Base-by-base conservation (phyloP, 169 alveolate species). In the Babesia bovis region DNA sequence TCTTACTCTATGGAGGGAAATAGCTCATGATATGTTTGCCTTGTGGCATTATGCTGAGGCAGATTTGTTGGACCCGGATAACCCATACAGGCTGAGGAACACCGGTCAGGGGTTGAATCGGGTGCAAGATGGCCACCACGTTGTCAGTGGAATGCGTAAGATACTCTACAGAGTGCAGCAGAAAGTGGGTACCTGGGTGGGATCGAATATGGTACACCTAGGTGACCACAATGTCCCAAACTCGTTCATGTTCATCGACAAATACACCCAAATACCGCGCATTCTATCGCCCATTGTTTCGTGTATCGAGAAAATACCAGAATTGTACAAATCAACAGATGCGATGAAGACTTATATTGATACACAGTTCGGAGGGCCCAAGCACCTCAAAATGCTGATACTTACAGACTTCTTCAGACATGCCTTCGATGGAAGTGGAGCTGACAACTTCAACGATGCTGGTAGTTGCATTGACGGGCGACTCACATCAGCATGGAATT, bases 381-480 rank as follows among this genome's bases (percentile, higher is more conserved):
- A 83, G 21, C 70, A 68, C 28, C 85, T 90, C 56, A 88, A 90
- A 53, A 89, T 89, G 90, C 70, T 81, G 38, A 95, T 95, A 61
- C 84, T 95, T 36, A 89, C 93, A 33, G 98, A 95, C 87, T 95
- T 95, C 84, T 95, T 95, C 85, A 85, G 95, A 38, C 96, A 95
- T 71, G 98, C 96, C 32, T 95, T 95, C 71, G 98, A 95, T 72
- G 98, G 98, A 30, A 90, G 95, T 50, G 98, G 98, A 15, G 97
- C 96, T 26, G 97, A 94, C 85, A 95, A 94, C 81, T 95, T 94
- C 84, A 92, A 93, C 73, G 98, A 95, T 51, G 98, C 98, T 4
- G 98, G 98, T 36, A 89, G 95, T 50, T 95, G 98, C 83, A 94
- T 95, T n/a, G 98, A 95, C 57, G 98, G 98, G 4, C 89, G 98